A percentile compares a stretch with the other conserved stretches of the same genome.
These are phyloP conservation scores for Echeveria elegans DNA, from an alignment of 164 flowering plant genomes.

Conservation along the genomic window DNA sequence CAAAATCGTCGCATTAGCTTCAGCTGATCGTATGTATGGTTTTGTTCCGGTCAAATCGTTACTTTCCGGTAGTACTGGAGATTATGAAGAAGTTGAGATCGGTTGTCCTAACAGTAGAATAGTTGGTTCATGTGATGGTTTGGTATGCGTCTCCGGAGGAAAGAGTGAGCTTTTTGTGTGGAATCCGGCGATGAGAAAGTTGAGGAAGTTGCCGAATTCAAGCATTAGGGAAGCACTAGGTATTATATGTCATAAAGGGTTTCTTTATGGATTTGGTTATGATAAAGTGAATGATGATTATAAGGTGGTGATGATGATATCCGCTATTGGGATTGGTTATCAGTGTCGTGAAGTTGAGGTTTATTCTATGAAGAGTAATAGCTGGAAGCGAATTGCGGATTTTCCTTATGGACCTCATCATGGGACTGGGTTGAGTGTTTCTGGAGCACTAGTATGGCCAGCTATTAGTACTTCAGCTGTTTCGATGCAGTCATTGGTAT, in stretches of 20 bases:
- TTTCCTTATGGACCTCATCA: not conserved
- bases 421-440: not conserved
- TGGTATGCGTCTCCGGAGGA: not conserved
- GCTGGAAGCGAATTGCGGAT: constrained; percentile 3
- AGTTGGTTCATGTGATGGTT: constrained; percentile 2
- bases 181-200: constrained; percentile 3
- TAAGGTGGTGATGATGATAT: not conserved
- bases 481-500: not conserved
- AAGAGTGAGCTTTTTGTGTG: not conserved
- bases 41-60: not conserved
- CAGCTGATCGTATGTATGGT: not conserved
- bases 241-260: too few species aligned
- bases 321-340: not conserved
- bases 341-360: not conserved
- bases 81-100: not conserved
- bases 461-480: not conserved
- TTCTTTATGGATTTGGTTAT: constrained; percentile 3
- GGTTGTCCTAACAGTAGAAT: not conserved
- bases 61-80: not conserved
- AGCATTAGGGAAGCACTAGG: not conserved
- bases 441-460: not conserved
- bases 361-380: constrained; percentile 1
- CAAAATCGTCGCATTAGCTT: not conserved
- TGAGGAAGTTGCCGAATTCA: constrained; percentile 5
- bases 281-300: constrained; percentile 8